phyloP scores from a whole-genome alignment of 306 rosid genomes.

The Cotoneaster glaucophyllus region DNA sequence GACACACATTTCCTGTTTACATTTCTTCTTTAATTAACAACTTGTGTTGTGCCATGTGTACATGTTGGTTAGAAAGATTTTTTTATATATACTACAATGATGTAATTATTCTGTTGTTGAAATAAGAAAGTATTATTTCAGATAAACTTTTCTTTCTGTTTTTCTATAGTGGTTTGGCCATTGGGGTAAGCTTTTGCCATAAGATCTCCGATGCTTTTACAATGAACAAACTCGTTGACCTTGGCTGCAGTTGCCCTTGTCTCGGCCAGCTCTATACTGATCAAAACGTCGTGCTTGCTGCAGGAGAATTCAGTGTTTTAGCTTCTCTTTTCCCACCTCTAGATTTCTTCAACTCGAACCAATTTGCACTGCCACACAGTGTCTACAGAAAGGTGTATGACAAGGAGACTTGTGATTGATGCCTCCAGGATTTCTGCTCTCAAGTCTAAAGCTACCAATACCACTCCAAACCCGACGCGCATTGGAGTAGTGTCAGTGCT shows the following conservation, averaged over 20 bases:
- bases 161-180: constrained; percentile 45
- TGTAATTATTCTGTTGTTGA: too few relatives aligned
- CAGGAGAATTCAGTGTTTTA: not conserved
- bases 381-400: not conserved
- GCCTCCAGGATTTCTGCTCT: not conserved
- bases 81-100: too few relatives aligned
- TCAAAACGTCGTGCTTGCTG: not conserved
- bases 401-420: constrained; percentile 1
- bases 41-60: too few relatives aligned
- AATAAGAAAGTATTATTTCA: too few relatives aligned
- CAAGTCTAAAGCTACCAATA: not conserved
- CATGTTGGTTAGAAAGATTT: too few relatives aligned
- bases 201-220: constrained; percentile 32
- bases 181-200: constrained; percentile 35
- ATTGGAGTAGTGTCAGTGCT: constrained; percentile 7
- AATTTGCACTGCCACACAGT: not conserved
- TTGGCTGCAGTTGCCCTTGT: constrained; percentile 21
- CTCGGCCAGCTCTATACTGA: not conserved
- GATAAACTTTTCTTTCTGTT: too few relatives aligned
- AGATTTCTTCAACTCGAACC: not conserved
- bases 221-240: constrained; percentile 20
- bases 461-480: not conserved
- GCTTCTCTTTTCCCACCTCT: not conserved
- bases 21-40: too few relatives aligned
- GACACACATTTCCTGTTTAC: too few relatives aligned